Percentiles rank a stretch among this genome's conserved stretches.
Conservation (phyloP, 768 basidiomycete genomes). For the Tephrocybe rancida region DNA sequence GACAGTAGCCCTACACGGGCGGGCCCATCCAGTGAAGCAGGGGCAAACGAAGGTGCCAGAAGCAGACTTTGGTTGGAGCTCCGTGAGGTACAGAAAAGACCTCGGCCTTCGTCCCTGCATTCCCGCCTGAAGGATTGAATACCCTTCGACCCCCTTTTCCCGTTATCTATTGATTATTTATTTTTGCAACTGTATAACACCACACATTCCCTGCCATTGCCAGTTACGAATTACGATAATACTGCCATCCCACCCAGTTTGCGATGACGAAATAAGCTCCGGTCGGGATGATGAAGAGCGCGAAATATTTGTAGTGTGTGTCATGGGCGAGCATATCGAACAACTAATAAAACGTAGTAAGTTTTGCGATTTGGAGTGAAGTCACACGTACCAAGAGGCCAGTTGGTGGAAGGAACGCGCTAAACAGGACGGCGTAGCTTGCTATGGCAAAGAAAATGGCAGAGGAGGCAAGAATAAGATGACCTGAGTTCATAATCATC, state of each 20-base stretch:
- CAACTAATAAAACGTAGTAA: slow-evolving; percentile 40
- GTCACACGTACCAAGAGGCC: slow-evolving; percentile 53
- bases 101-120: slow-evolving; percentile 45
- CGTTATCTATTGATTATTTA: slow-evolving; percentile 18
- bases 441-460: slow-evolving; percentile 56
- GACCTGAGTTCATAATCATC: slow-evolving; percentile 37
- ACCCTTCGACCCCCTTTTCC: slow-evolving; percentile 27
- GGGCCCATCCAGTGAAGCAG: slow-evolving; percentile 28
- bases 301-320: slow-evolving; percentile 90
- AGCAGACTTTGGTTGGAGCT: slow-evolving; percentile 60
- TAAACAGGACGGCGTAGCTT: slow-evolving; percentile 66
- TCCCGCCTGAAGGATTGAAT: slow-evolving; percentile 33
- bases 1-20: slow-evolving; percentile 20
- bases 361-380: background rate
- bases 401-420: slow-evolving; percentile 59
- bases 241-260: slow-evolving; percentile 99
- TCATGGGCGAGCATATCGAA: slow-evolving; percentile 69
- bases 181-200: slow-evolving; percentile 12
- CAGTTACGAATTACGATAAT: slow-evolving; percentile 85
- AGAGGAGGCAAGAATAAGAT: slow-evolving; percentile 48
- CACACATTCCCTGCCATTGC: background rate
- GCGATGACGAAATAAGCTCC: slow-evolving; percentile 91
- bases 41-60: slow-evolving; percentile 37
- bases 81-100: slow-evolving; percentile 47
- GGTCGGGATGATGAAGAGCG: slow-evolving; percentile 77